Evolutionary conservation across 768 basidiomycete genomes (phyloP), one percentile per base, ranked within the genome.

Genomic region (Infundibulicybe gibba): DNA sequence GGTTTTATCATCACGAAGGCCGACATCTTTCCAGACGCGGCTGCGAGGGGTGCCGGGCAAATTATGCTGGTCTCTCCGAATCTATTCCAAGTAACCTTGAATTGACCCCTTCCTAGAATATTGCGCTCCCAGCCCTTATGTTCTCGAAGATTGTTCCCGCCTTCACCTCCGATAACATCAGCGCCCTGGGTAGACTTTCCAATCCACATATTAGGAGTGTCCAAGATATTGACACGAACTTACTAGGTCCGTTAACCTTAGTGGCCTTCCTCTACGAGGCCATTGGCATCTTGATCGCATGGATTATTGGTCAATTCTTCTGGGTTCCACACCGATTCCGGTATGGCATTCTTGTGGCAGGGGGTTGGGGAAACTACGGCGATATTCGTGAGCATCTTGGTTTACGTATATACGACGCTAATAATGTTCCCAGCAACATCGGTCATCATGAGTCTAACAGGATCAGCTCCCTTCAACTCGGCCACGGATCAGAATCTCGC

Each of bases 271-370:
- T 83, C 3, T 89, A 90, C 51, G 75, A 83, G 49, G 56, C 55
- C 2, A 61, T 85, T 4, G 84, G 88, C 6, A 58, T 80, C 10
- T 32, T 61, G 6, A 68, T 83, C 17, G 79, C 80, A 0, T 81
- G 72, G 68, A 40, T 76, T n/a, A 63, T 80, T 44, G 77, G 76
- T 41, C 75, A 77, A 50, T 54, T 85, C 42, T 88, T 85, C 55
- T 89, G 86, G 80, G 85, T 90, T 2, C 88, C 88, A 1, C 83
- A 87, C 56, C 74, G 84, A 20, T 89, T 90, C 57, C 70, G 87
- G 40, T 79, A 81, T 54, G 89, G 87, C 0, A 71, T 90, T 17
- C 55, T 89, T 0, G 77, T 79, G 2, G 85, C 86, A 0, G 87
- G 85, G 32, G 79, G 75, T 3, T 89, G 80, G 79, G 75, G 71